Conservation (phyloP, 768 basidiomycete genomes). For the Amanita phalloides region DNA sequence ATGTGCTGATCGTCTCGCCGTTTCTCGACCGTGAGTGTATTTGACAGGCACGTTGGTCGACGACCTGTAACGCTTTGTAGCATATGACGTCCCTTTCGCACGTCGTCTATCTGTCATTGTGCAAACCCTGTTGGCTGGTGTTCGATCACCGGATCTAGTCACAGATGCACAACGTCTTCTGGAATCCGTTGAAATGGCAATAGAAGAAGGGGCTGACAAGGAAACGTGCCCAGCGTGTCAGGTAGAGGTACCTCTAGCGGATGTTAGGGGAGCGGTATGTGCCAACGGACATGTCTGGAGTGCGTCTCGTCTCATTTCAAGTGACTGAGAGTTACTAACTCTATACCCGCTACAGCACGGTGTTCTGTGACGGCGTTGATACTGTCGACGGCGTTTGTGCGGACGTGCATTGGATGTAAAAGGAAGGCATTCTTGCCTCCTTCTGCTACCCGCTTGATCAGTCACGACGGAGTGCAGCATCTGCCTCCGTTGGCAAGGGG, state of each 20-base stretch:
- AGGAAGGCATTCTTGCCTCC: slow-evolving; percentile 71
- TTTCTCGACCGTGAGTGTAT: slow-evolving; percentile 32
- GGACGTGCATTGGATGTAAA: slow-evolving; percentile 74
- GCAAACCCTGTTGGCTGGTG: neutral
- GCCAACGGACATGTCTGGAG: slow-evolving; percentile 70
- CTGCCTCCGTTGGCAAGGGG: slow-evolving; percentile 39
- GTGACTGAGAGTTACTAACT: slow-evolving; percentile 6
- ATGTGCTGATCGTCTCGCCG: slow-evolving; percentile 35
- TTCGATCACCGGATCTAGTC: neutral
- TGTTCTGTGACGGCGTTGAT: slow-evolving; percentile 78
- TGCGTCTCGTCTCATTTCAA: slow-evolving; percentile 22
- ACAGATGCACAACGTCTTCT: slow-evolving; percentile 14
- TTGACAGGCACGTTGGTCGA: neutral
- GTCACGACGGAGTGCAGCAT: slow-evolving; percentile 21
- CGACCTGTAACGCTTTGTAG: slow-evolving; percentile 21
- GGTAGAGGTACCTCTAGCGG: slow-evolving; percentile 44
- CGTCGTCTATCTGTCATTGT: neutral
- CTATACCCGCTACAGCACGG: slow-evolving; percentile 36
- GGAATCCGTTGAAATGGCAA: slow-evolving; percentile 20
- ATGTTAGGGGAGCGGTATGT: slow-evolving; percentile 53
- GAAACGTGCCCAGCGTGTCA: slow-evolving; percentile 74
- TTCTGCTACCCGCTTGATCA: slow-evolving; percentile 18
- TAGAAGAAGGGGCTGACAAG: slow-evolving; percentile 16
- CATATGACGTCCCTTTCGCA: slow-evolving; percentile 54
- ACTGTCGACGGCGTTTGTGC: slow-evolving; percentile 64